These are phyloP conservation scores for Paspalum notatum DNA, from an alignment of 176 grass and related monocot species.

Conservation along the genomic window DNA sequence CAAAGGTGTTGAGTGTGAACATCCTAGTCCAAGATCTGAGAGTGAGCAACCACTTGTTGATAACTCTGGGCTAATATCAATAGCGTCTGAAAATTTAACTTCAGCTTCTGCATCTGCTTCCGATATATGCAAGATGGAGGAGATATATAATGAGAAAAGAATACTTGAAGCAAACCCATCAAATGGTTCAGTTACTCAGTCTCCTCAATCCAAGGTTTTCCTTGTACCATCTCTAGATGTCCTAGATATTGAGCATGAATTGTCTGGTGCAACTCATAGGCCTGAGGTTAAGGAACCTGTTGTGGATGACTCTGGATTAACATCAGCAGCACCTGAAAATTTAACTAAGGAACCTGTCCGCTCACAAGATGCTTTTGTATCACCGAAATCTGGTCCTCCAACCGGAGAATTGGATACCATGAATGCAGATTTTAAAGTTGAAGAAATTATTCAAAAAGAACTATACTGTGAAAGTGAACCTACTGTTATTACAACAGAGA, in stretches of 20 bases:
- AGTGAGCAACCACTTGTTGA: slow-evolving; percentile 19
- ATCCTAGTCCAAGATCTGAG: slow-evolving; percentile 35
- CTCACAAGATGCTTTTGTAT: slow-evolving; percentile 36
- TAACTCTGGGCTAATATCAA: slow-evolving; percentile 22
- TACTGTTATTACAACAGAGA: slow-evolving; percentile 30
- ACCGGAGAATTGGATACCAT: slow-evolving; percentile 23
- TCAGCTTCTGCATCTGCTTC: slow-evolving; percentile 17
- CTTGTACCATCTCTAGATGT: not conserved
- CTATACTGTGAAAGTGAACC: slow-evolving; percentile 32
- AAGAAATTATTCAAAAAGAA: slow-evolving; percentile 34
- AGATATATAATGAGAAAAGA: slow-evolving; percentile 10
- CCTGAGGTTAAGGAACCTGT: slow-evolving; percentile 37
- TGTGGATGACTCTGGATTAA: slow-evolving; percentile 5
- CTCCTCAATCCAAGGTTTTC: slow-evolving; percentile 22
- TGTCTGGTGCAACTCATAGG: slow-evolving; percentile 33
- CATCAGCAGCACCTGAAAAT: slow-evolving; percentile 20
- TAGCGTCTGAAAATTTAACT: slow-evolving; percentile 28
- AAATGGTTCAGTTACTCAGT: slow-evolving; percentile 18
- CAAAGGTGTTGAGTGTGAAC: slow-evolving; percentile 27
- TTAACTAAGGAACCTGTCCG: slow-evolving; percentile 30
- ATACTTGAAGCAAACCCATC: slow-evolving; percentile 4
- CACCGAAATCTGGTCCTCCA: slow-evolving; percentile 29
- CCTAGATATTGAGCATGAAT: slow-evolving; percentile 29
- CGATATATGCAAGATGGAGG: slow-evolving; percentile 9
- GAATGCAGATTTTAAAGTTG: slow-evolving; percentile 39